Evolutionary conservation across 1,284 basidiomycete species (phyloP), one percentile per base, ranked within the genome.

Genomic region (Trametes pubescens): DNA sequence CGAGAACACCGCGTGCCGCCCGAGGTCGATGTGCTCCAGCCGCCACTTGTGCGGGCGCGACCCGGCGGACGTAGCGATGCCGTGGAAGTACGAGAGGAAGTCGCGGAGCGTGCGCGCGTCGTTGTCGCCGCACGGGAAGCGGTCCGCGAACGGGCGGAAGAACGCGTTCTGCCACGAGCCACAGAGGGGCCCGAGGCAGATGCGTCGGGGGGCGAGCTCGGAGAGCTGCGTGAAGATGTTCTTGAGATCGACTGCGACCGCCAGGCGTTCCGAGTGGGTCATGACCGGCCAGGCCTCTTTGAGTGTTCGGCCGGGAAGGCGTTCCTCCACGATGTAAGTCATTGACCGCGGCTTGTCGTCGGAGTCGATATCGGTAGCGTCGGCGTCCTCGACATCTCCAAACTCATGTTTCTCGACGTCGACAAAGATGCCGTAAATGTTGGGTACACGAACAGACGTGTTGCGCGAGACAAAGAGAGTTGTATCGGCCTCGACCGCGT

Each of bases 301-400:
- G 24, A 56, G 40, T 6, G 54, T 22, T 5, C 44, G 43, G 0
- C 54, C 54, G n/a, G 32, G 54, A 32, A 56, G 54, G 43, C 44
- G 54, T 35, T 56, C 54, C 34, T 56, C 54, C 29, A 56, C 43
- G 54, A 56, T 56, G 44, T 56, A 56, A 13, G 54, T 56, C 44
- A 56, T 35, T 4, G 18, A 18, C 6, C 40, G 40, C 16, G 40
- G 37, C 11, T 18, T 8, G 11, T 51, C 32, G 49, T 16, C 49
- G 29, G 29, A 32, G 29, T 32, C 29, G 29, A 32, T 32, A 32
- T 32, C 29, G 8, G 29, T 8, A 8, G 29, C 8, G 29, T 13
- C 26, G 18, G 8, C 8, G 29, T 8, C 29, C 29, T 32, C 29
- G 29, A 32, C 29, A 32, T 32, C 29, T 32, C 8, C 52, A 16